Conservation (phyloP, 1,284 basidiomycete genomes). For the Papiliotrema fonsecae region DNA sequence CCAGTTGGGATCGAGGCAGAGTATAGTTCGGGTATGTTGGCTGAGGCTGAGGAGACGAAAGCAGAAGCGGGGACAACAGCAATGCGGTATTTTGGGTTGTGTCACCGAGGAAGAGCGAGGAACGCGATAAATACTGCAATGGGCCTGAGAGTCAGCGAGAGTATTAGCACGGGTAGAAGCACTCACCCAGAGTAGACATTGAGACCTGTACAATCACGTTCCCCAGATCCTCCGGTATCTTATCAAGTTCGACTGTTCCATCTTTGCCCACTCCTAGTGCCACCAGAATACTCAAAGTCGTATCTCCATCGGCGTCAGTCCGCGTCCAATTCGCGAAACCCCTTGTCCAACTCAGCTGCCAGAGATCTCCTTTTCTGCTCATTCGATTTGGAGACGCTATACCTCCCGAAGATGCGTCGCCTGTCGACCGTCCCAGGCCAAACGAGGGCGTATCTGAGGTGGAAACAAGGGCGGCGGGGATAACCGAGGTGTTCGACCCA, state of each 20-base stretch:
- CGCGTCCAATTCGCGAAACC: conserved; percentile 60
- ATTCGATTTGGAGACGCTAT: conserved; percentile 49
- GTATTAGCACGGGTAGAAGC: neutral
- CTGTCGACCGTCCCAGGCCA: conserved; percentile 50
- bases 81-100: conserved; percentile 68
- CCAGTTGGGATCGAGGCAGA: conserved; percentile 58
- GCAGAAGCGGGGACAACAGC: conserved; percentile 66
- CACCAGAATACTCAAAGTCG: neutral
- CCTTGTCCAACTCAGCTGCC: conserved; percentile 52
- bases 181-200: conserved; percentile 20
- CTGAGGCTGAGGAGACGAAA: conserved; percentile 33
- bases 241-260: conserved; percentile 6
- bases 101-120: conserved; percentile 64
- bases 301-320: conserved; percentile 16
- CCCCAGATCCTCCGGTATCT: conserved; percentile 22
- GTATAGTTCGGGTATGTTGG: conserved; percentile 77
- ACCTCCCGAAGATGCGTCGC: conserved; percentile 58
- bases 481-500: conserved; percentile 20
- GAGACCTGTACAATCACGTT: conserved; percentile 20
- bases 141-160: conserved; percentile 38
- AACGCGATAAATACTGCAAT: conserved; percentile 51
- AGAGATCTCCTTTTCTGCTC: conserved; percentile 49
- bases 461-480: conserved; percentile 29
- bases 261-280: conserved; percentile 45
- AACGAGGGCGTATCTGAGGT: conserved; percentile 52